A percentile compares a stretch with the other conserved stretches of the same genome.
These are phyloP conservation scores for Pleurotus tuoliensis DNA, from an alignment of 768 basidiomycete genomes.

Conservation along the genomic window DNA sequence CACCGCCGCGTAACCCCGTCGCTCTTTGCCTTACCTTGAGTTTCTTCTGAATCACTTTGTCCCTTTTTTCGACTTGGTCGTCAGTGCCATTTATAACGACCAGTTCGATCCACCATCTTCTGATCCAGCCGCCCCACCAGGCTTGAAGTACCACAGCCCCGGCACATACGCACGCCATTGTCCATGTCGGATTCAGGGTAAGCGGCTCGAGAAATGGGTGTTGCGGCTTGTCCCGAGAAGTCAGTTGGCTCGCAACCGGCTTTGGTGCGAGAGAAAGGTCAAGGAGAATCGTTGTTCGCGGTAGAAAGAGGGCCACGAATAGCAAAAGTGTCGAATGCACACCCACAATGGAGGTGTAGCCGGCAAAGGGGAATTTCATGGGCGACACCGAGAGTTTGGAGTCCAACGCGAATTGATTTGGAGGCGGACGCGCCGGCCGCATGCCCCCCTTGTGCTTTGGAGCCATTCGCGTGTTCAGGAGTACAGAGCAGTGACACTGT, in stretches of 20 bases:
- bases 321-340: conserved; percentile 63
- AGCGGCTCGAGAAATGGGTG: conserved; percentile 64
- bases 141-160: conserved; percentile 54
- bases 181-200: conserved; percentile 55
- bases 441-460: neutral
- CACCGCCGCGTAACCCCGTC: too few species aligned
- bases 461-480: neutral
- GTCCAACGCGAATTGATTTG: conserved; percentile 1
- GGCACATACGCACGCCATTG: conserved; percentile 51
- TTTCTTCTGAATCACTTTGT: conserved; percentile 32
- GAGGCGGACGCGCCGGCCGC: neutral
- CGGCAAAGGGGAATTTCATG: conserved; percentile 40
- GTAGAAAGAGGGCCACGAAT: conserved; percentile 69
- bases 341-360: conserved; percentile 64
- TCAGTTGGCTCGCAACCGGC: conserved; percentile 26
- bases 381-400: conserved; percentile 2
- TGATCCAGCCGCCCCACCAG: conserved; percentile 73
- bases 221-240: conserved; percentile 62
- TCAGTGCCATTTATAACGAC: conserved; percentile 33
- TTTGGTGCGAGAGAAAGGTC: conserved; percentile 25
- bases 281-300: conserved; percentile 49
- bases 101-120: conserved; percentile 49
- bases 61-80: conserved; percentile 39
- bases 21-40: conserved; percentile 30
- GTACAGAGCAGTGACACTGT: neutral